Evolutionary conservation across 371 early-diverging fungal species (phyloP).

Genomic region (Mucor racemosus): DNA sequence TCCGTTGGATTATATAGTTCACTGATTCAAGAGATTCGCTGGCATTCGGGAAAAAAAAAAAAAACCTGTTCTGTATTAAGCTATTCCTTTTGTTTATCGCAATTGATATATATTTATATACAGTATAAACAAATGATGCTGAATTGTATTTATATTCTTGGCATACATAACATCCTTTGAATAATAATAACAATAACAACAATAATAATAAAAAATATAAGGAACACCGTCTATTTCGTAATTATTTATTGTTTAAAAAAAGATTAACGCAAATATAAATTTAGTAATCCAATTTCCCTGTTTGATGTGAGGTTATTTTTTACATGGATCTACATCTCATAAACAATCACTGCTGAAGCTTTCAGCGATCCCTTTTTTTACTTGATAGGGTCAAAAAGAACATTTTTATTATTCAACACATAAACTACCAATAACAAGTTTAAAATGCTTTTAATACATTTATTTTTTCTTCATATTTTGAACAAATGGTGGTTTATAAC

Average conservation of each 20-base stretch:
- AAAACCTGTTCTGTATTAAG: not conserved
- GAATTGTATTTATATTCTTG: not conserved
- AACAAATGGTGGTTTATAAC: not conserved
- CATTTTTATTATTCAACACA: no score
- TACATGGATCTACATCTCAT: not conserved
- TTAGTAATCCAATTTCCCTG: not conserved
- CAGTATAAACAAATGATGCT: not conserved
- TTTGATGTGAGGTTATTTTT: not conserved
- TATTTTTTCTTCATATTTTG: not conserved
- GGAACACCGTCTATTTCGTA: not conserved
- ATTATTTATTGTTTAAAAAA: constrained; percentile 1
- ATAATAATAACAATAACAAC: not conserved
- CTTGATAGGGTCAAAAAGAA: no score
- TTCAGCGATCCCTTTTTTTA: not conserved
- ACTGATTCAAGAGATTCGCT: no score
- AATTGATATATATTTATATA: not conserved
- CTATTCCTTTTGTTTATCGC: not conserved
- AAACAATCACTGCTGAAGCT: not conserved
- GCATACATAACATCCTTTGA: not conserved
- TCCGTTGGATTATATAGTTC: no score
- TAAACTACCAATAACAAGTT: no score
- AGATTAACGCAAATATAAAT: not conserved
- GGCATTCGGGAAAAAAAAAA: not conserved
- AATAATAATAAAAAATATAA: no score
- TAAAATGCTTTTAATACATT: no score